Conservation (phyloP, 2,329 filamentous ascomycete genomes). For the Beauveria caledonica region DNA sequence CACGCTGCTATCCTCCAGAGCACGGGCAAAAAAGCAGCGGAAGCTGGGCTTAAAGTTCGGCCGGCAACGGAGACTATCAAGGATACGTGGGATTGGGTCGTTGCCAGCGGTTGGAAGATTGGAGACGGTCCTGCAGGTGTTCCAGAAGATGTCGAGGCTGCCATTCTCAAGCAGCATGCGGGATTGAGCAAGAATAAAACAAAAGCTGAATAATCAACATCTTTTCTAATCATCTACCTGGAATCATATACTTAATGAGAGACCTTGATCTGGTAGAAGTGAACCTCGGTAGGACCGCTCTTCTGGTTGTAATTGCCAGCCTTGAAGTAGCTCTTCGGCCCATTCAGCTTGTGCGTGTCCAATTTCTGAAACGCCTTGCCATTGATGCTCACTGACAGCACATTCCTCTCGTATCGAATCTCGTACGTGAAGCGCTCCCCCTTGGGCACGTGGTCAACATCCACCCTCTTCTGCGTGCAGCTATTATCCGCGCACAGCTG, state of each 20-base stretch:
- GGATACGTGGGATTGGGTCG: conserved; percentile 13
- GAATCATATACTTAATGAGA: conserved; percentile 8
- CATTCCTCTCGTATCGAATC: conserved; percentile 27
- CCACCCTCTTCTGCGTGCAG: conserved; percentile 23
- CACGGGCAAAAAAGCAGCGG: not conserved
- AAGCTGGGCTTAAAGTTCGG: conserved; percentile 7
- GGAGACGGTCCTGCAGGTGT: not conserved
- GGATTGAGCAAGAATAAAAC: not conserved
- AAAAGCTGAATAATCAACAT: too few species aligned
- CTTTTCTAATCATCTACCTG: too few species aligned
- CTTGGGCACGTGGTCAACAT: conserved; percentile 24
- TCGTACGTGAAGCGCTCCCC: conserved; percentile 28
- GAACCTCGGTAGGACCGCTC: conserved; percentile 18
- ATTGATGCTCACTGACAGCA: conserved; percentile 25
- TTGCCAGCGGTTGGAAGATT: conserved; percentile 2
- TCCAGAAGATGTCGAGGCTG: conserved; percentile 1
- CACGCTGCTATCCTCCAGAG: not conserved
- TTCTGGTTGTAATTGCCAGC: conserved; percentile 31
- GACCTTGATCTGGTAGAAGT: conserved; percentile 17
- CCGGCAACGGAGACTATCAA: conserved; percentile 1
- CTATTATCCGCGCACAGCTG: conserved; percentile 22
- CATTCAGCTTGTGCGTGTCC: conserved; percentile 21
- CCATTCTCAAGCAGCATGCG: not conserved
- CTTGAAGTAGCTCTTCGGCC: conserved; percentile 29
- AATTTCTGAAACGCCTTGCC: conserved; percentile 18